These are phyloP conservation scores for Stagonosporopsis vannaccii DNA, from an alignment of 2,329 filamentous ascomycete species.

Conservation along the genomic window DNA sequence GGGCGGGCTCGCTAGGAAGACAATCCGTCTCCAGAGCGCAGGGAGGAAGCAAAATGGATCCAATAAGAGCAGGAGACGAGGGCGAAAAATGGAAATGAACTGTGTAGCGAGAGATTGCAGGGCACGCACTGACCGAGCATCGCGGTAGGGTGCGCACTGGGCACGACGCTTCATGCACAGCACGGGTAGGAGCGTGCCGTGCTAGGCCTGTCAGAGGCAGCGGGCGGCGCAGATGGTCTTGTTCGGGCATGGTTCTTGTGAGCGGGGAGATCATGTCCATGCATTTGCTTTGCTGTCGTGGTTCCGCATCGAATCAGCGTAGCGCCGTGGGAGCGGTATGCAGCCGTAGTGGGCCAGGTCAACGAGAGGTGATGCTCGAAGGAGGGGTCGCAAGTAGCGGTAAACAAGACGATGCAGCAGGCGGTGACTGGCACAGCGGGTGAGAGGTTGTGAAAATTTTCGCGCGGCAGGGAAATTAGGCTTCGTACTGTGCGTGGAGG, in stretches of 20 bases:
- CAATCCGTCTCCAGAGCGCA: conserved; percentile 26
- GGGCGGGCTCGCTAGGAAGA: conserved; percentile 40
- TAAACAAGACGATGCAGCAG: conserved; percentile 42
- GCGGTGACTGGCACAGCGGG: conserved; percentile 34
- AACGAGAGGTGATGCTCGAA: conserved; percentile 8
- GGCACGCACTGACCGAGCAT: conserved; percentile 39
- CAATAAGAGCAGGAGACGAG: conserved; percentile 37
- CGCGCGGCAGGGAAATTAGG: conserved; percentile 46
- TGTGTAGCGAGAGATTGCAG: conserved; percentile 47
- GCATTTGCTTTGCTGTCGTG: conserved; percentile 44
- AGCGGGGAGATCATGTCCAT: conserved; percentile 43
- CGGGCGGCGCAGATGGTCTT: conserved; percentile 35
- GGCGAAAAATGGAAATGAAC: conserved; percentile 45
- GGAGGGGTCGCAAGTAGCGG: conserved; percentile 41
- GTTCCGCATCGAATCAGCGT: conserved; percentile 41
- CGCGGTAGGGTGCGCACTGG: conserved; percentile 31
- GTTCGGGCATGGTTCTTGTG: conserved; percentile 33
- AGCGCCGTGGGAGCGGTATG: conserved; percentile 34
- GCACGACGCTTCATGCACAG: conserved; percentile 42
- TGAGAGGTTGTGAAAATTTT: conserved; percentile 46
- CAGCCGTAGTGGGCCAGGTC: conserved; percentile 38
- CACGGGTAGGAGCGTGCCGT: conserved; percentile 43
- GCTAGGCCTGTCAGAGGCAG: conserved; percentile 38
- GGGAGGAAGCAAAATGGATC: conserved; percentile 30
- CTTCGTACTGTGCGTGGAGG: conserved; percentile 34